Base-by-base conservation (phyloP, 225 moss, liverwort and hornwort genomes). In the Polytrichum formosum region DNA sequence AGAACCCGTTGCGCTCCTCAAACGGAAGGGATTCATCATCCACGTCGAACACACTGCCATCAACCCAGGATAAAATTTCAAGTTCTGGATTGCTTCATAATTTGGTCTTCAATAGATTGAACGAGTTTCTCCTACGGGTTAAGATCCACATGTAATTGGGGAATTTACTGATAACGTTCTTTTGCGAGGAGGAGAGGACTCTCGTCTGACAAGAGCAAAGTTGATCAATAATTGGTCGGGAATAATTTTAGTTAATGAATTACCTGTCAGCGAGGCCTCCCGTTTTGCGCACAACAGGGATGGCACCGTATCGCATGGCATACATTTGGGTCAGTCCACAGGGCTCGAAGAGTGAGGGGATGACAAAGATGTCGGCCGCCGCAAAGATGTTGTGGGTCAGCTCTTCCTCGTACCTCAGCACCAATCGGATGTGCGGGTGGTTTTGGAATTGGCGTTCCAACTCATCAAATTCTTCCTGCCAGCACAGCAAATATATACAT, bases 321-420 rank as follows among this genome's bases (percentile, higher is more conserved):
- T 85, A 82, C 85, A 79, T 82, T 75, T 80, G 95, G 31, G 95
- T 95, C 5, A 95, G 67, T 8, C 93, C 95, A 81, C 95, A 95
- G n/a, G 95, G 95, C 79, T 95, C 93, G 70, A 90, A 95, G 62
- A 91, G 83, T 18, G 95, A 93, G 27, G 93, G 95, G 72, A 95
- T 93, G 7, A 93, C 80, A 37, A 95, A 93, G 30, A 93, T 65
- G 74, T 95, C 95, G 6, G 93, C 88, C 67, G 80, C 93, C 18
- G 91, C 93, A 37, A 83, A 95, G 60, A 93, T 95, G 70, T 88
- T 88, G 77, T 88, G 95, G 27, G 95, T 93, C 67, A 95, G 85
- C 5, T 73, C 81, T 71, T 95, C 95, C 67, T 95, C 95, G 54
- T 80, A 88, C 61, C 86, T 87, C 56, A 95, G 75, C 29, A 91